Base-by-base conservation (phyloP, 495 filamentous ascomycete species). In the Penicillium cosmopolitanum region DNA sequence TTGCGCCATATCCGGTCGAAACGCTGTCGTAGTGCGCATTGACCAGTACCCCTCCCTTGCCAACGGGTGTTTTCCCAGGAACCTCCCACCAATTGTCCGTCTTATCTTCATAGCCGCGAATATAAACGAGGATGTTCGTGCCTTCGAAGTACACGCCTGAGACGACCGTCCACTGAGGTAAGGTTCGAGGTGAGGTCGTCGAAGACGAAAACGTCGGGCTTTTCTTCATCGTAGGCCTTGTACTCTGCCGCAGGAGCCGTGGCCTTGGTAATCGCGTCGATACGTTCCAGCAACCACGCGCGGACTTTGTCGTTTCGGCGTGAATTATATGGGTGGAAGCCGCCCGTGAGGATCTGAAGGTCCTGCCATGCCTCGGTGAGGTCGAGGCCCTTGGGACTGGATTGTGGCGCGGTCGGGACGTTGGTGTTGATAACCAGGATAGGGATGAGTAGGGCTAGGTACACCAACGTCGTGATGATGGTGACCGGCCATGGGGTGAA, bases 11-110 rank as follows among this genome's bases (percentile, higher is more conserved):
- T 11, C 94, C 95, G 1, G 92, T 93, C 7, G 92, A 91, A 2
- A 98, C 95, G 61, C 91, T 95, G 70, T 98, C 95, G 67, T 95
- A 98, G 66, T 98, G 95, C 5, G 94, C 91, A 68, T 96, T 98
- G 64, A 98, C 90, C 51, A 98, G 82, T 9, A 96, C 89, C 28
- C 91, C 89, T 8, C 90, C 89, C 62, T 85, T 86, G 18, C 84
- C 82, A 51, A 78, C 77, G 36, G 83, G 80, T 46, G 67, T 69
- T 55, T 76, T 71, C 7, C 73, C 72, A 7, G 73, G 68, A 18
- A 73, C 71, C 35, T 71, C 67, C 90, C 85, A 93, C 87, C 86
- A 93, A 12, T 80, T 77, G 6, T 81, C 82, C 2, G 79, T 70
- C 53, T 85, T 80, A 65, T 96, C 92, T 56, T 90, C 84, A 50